These are phyloP conservation scores for Coniochaeta prunicola DNA, from an alignment of 2,329 filamentous ascomycete species.

Conservation along the genomic window DNA sequence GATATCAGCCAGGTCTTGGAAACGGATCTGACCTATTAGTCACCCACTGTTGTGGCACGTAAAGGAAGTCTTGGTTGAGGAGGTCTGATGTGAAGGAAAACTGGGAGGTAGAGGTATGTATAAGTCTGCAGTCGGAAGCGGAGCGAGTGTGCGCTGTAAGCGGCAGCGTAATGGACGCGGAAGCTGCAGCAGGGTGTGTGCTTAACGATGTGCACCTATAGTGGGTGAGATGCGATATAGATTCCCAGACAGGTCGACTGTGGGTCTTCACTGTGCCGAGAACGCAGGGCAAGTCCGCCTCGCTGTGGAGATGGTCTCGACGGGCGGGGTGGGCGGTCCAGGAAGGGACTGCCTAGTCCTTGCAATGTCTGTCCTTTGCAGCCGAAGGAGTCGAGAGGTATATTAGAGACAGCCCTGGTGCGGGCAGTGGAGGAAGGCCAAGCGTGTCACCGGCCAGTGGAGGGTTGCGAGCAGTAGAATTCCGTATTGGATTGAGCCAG, in stretches of 20 bases:
- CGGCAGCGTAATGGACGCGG: not conserved
- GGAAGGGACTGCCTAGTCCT: not conserved
- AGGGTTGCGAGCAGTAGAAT: not conserved
- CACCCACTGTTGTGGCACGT: not conserved
- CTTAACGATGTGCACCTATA: not conserved
- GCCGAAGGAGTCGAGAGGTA: not conserved
- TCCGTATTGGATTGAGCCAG: conserved; percentile 4
- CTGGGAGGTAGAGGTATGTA: not conserved
- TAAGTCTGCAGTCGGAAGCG: not conserved
- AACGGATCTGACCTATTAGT: not conserved
- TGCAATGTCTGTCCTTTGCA: not conserved
- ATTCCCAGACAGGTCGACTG: not conserved
- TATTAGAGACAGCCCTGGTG: not conserved
- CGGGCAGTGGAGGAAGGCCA: not conserved
- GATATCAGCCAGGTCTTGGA: not conserved
- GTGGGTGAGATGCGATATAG: not conserved
- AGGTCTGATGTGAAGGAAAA: not conserved
- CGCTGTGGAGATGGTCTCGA: not conserved
- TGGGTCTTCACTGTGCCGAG: not conserved
- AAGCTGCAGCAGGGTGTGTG: not conserved
- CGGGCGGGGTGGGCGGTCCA: not conserved
- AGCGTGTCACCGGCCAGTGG: conserved; percentile 1
- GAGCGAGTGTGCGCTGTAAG: not conserved
- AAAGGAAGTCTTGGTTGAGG: not conserved
- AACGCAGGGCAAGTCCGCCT: not conserved